Base-by-base conservation (phyloP, 2,329 filamentous ascomycete species). In the Trichoderma guizhouense region DNA sequence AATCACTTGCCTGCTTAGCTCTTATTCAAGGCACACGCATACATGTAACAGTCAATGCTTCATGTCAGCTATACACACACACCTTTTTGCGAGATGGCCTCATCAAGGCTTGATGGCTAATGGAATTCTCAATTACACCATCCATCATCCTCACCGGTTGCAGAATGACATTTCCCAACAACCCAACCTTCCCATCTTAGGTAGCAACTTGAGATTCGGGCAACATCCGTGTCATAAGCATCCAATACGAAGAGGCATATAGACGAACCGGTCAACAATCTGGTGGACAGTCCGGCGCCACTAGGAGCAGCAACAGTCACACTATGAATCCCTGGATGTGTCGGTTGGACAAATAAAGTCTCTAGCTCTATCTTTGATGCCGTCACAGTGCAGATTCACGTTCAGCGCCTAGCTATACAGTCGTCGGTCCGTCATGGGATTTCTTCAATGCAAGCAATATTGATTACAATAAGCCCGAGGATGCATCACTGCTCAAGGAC, bases 221-320 rank as follows among this genome's bases (percentile, higher is more conserved):
- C 57, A 47, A 69, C 28, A 34, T 47, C 57, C 66, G 47, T 51
- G 21, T 43, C 57, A 11, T 34, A 6, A 51, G 12, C 21, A 32
- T 21, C 66, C 66, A 61, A 69, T 69, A 34, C 34, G 24, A 18
- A 28, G 21, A 11, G 24, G 55, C 55, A 47, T 34, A n/a, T 36
- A 51, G 39, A 66, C 47, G 66, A 68, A 69, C 66, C 55, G 66
- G 66, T 69, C 66, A 61, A 57, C 66, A 47, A 18, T 18, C 32
- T 60, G 55, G 55, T 18, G 32, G 63, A 11, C 24, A 15, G 21
- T 24, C 15, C 39, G 39, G 61, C 66, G 57, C 55, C 55, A 61
- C 63, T 32, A 57, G 47, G 47, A 21, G 21, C 47, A 24, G 63
- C 51, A 34, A 7, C 63, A 55, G 47, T 66, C 30, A 28, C 55